Evolutionary conservation across 306 rosid species (phyloP).

Genomic region (Pyrus communis): DNA sequence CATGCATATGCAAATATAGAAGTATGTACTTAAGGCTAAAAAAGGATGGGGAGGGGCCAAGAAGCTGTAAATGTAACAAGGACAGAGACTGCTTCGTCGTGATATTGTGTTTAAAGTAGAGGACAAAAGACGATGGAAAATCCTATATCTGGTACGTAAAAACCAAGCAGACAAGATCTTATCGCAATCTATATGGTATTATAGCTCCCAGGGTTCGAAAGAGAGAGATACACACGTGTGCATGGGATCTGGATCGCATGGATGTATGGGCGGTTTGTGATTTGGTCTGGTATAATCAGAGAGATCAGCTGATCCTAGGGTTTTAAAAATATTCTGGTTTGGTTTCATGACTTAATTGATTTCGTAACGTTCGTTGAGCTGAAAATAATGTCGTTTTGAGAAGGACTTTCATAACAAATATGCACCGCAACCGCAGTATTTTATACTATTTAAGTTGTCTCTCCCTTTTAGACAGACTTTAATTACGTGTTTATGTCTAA

Average conservation of each 20-base stretch:
- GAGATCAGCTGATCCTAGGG: not conserved
- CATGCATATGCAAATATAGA: not conserved
- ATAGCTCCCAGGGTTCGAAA: not conserved
- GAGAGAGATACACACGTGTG: not conserved
- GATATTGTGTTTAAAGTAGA: not conserved
- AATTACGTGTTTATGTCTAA: too few species aligned
- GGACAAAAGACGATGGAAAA: constrained; percentile 3
- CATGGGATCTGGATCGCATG: constrained; percentile 15
- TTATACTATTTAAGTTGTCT: not conserved
- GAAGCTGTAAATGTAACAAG: not conserved
- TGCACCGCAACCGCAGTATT: not conserved
- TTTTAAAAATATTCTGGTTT: not conserved
- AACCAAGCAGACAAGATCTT: constrained; percentile 34
- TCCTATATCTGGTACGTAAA: not conserved
- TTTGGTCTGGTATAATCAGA: not conserved
- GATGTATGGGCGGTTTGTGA: constrained; percentile 8
- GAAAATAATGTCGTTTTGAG: not conserved
- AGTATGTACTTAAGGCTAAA: not conserved
- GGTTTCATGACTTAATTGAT: not conserved
- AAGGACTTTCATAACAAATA: not conserved
- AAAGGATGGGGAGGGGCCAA: not conserved
- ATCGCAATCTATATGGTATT: constrained; percentile 17
- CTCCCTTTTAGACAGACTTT: not conserved
- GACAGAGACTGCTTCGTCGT: not conserved
- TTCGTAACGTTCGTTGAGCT: not conserved